Base-by-base conservation (phyloP, 1,139 yeast species). In the Geotrichum aggregatum region DNA sequence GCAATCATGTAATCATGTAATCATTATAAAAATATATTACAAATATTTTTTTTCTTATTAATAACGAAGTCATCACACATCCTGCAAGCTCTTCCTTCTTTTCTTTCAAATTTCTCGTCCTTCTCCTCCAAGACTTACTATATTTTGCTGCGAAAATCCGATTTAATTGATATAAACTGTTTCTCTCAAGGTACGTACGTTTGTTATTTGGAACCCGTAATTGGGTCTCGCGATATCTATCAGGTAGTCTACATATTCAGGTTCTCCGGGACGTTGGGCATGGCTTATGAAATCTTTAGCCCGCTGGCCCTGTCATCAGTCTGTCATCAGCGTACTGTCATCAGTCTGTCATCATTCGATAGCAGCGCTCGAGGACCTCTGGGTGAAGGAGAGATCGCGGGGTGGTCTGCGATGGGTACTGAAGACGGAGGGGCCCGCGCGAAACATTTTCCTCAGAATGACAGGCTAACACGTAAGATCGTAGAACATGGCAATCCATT, bases 401-500 rank as follows among this genome's bases (percentile, higher is more conserved):
- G 41, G 10, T 10, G 41, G 28, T 14, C 41, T n/a, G 14, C 7
- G 41, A 19, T 4, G n/a, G 18, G 8, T 34, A 10, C 11, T 10
- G 18, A 16, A 34, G 38, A 6, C 18, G 11, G 14, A 16, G 18
- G 18, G 38, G 6, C 5, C 11, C 18, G n/a, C n/a, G n/a, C n/a
- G n/a, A 34, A 16, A 34, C 5, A 6, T 6, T 13, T 30, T 42
- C 18, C 28, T 14, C 35, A 10, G 24, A 14, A 18, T 33, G 30
- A 5, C 8, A 24, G 5, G 8, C 30, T 43, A 31, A 39, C 30
- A 18, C 36, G 18, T n/a, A 6, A 33, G 34, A 2, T 36, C 11
- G 28, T n/a, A 30, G 14, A 33, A 44, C n/a, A 46, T 46, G 49
- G 49, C 49, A 30, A 46, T 46, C 42, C 54, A 41, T 44, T 30